These are phyloP conservation scores for Lindgomyces ingoldianus DNA, from an alignment of 495 filamentous ascomycete genomes.

Conservation along the genomic window DNA sequence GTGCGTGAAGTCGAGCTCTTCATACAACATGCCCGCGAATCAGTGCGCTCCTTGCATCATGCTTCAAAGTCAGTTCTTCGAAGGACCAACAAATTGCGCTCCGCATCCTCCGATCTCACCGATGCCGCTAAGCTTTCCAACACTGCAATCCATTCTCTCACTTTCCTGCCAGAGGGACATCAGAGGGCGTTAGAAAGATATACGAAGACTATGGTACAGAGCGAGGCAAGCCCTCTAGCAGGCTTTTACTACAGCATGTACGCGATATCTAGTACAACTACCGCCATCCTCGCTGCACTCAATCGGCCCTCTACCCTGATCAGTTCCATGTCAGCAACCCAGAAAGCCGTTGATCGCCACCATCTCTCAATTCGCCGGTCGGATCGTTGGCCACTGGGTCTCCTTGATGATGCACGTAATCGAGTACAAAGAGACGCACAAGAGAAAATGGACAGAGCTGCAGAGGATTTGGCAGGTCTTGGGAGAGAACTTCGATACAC, in stretches of 20 bases:
- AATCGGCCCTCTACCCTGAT: constrained; percentile 80
- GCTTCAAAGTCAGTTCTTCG: constrained; percentile 79
- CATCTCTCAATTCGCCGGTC: constrained; percentile 70
- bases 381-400: constrained; percentile 75
- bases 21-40: constrained; percentile 82
- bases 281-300: constrained; percentile 77
- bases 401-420: constrained; percentile 86
- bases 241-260: constrained; percentile 73
- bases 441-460: constrained; percentile 65
- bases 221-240: constrained; percentile 71
- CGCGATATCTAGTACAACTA: constrained; percentile 73
- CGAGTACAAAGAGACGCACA: constrained; percentile 77
- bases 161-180: constrained; percentile 68
- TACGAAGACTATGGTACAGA: constrained; percentile 63
- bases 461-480: constrained; percentile 65
- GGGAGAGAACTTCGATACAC: constrained; percentile 84
- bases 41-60: constrained; percentile 77
- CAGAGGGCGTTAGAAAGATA: constrained; percentile 72
- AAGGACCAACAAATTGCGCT: constrained; percentile 61
- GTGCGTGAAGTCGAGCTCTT: constrained; percentile 93
- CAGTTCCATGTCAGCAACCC: constrained; percentile 61
- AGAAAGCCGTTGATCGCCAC: constrained; percentile 70
- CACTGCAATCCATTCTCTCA: constrained; percentile 57
- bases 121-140: constrained; percentile 66
- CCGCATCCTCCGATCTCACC: constrained; percentile 60